phyloP scores from a whole-genome alignment of 352 stramenopile species.

The Phytophthora hibernalis region DNA sequence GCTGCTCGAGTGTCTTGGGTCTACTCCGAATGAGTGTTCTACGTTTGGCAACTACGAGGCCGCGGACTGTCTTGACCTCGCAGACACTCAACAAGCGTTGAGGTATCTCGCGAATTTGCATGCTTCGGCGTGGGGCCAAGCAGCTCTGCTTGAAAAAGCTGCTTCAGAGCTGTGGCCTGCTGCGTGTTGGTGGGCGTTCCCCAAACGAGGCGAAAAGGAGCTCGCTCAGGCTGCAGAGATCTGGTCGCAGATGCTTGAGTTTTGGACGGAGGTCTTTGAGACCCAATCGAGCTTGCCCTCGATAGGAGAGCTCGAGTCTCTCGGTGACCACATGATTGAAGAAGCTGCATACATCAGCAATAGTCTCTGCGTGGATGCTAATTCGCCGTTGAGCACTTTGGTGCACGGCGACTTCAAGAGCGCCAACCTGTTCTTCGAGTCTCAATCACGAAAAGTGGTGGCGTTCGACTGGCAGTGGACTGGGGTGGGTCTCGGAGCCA shows the following conservation, averaged over 20 bases:
- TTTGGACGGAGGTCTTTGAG: conserved; percentile 38
- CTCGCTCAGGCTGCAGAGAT: conserved; percentile 45
- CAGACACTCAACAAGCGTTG: conserved; percentile 52
- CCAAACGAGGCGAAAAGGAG: conserved; percentile 58
- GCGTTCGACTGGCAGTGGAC: conserved; percentile 84
- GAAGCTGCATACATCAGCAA: conserved; percentile 59
- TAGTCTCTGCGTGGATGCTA: conserved; percentile 41
- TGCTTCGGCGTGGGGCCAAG: conserved; percentile 37
- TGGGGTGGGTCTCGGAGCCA: conserved; percentile 59
- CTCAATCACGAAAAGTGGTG: conserved; percentile 46
- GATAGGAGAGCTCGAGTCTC: conserved; percentile 18
- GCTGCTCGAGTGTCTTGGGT: conserved; percentile 56
- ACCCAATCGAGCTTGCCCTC: conserved; percentile 19
- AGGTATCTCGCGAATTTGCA: conserved; percentile 62
- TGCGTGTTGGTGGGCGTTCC: conserved; percentile 66
- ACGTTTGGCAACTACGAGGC: conserved; percentile 37
- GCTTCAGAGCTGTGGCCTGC: conserved; percentile 45
- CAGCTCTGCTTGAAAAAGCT: conserved; percentile 40
- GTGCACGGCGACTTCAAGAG: conserved; percentile 81
- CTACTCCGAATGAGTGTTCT: conserved; percentile 6
- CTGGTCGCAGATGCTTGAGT: conserved; percentile 49
- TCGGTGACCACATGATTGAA: conserved; percentile 57
- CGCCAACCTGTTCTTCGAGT: conserved; percentile 74
- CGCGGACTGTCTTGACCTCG: conserved; percentile 42
- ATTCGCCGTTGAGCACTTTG: conserved; percentile 42